phyloP scores from a whole-genome alignment of 345 rosid species.

The Lumnitzera littorea region DNA sequence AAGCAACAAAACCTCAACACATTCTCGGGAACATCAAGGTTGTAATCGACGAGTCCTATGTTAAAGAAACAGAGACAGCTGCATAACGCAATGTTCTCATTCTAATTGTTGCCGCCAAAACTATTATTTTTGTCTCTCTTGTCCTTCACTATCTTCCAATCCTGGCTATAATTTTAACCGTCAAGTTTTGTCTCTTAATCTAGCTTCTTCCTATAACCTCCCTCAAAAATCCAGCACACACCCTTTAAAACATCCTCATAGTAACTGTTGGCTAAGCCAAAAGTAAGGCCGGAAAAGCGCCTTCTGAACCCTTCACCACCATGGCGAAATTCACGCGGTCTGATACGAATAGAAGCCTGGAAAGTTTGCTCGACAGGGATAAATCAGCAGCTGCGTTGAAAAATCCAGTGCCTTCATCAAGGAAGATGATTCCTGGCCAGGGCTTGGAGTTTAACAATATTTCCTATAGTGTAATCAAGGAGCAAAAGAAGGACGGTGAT shows the following conservation, averaged over 20 bases:
- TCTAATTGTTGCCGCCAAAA: too few relatives aligned
- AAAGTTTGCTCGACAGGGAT: constrained; percentile 41
- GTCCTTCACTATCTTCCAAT: not conserved
- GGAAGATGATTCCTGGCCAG: constrained; percentile 33
- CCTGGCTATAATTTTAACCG: constrained; percentile 11
- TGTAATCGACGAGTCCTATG: too few relatives aligned
- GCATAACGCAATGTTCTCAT: too few relatives aligned
- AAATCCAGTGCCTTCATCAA: not conserved
- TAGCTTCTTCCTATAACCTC: not conserved
- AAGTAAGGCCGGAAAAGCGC: not conserved
- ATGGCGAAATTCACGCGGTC: constrained; percentile 14
- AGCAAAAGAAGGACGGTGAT: constrained; percentile 47
- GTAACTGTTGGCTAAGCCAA: not conserved
- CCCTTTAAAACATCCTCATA: not conserved
- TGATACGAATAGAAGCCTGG: constrained; percentile 29
- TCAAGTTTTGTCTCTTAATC: constrained; percentile 8
- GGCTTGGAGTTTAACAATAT: constrained; percentile 54
- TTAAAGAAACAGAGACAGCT: too few relatives aligned
- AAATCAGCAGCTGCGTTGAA: constrained; percentile 6
- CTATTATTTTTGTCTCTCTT: not conserved
- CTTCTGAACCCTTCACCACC: not conserved
- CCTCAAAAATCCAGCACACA: not conserved
- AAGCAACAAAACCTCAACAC: too few relatives aligned
- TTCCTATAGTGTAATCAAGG: constrained; percentile 50
- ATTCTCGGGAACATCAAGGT: too few relatives aligned